A percentile compares a stretch with the other conserved stretches of the same genome.
These are phyloP conservation scores for Xylaria sp. DNA, from an alignment of 2,329 filamentous ascomycete species.

Conservation along the genomic window DNA sequence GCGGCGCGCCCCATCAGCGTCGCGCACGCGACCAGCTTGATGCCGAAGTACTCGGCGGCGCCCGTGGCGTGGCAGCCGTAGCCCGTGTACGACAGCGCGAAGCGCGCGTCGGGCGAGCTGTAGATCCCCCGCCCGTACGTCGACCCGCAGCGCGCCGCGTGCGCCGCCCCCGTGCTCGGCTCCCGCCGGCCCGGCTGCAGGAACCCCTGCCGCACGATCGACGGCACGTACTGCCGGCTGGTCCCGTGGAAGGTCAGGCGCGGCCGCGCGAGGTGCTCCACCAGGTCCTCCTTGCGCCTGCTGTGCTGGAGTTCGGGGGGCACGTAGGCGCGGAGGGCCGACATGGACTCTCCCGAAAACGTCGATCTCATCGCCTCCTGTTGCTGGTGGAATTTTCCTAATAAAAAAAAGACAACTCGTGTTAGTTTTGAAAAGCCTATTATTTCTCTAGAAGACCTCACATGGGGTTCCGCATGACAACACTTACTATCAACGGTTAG, in stretches of 20 bases:
- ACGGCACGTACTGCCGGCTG: constrained; percentile 39
- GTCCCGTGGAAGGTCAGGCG: constrained; percentile 47
- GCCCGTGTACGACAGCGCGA: constrained; percentile 42
- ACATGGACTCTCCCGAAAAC: constrained; percentile 22
- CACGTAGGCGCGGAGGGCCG: constrained; percentile 11
- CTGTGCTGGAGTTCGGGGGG: constrained; percentile 11
- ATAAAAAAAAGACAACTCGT: neutral
- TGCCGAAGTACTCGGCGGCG: constrained; percentile 38
- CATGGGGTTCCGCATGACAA: neutral
- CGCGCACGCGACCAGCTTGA: constrained; percentile 49
- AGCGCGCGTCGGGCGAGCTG: constrained; percentile 45
- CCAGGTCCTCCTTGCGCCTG: constrained; percentile 35
- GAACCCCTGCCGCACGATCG: constrained; percentile 49
- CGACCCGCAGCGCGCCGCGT: constrained; percentile 40
- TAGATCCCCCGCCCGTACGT: constrained; percentile 48
- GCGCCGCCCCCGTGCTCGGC: constrained; percentile 32
- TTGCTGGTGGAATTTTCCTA: constrained; percentile 33
- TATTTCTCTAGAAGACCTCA: neutral
- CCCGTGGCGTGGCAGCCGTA: constrained; percentile 34
- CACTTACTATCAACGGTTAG: neutral
- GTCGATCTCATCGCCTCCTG: constrained; percentile 31
- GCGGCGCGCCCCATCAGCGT: constrained; percentile 47
- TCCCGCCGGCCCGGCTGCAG: constrained; percentile 40
- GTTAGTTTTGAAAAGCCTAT: neutral
- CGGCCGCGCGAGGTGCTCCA: constrained; percentile 41